Evolutionary conservation across 306 rosid species (phyloP).

Genomic region (Citrullus colocynthis): DNA sequence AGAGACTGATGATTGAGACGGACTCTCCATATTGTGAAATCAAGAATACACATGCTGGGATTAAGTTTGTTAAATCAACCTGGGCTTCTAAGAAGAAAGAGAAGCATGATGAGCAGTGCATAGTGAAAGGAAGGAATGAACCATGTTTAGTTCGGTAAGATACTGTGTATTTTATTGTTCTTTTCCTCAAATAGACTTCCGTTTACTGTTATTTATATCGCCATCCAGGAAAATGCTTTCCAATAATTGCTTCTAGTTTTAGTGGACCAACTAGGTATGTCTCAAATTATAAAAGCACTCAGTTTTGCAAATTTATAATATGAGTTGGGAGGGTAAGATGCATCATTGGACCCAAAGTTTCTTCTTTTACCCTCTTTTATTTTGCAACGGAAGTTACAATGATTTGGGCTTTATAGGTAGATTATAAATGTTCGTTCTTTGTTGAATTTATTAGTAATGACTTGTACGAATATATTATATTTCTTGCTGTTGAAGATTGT

Average conservation of each 20-base stretch:
- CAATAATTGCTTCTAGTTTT: neutral
- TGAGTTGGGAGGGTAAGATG: neutral
- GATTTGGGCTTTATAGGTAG: neutral
- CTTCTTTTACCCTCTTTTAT: neutral
- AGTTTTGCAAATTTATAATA: neutral
- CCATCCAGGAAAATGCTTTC: neutral
- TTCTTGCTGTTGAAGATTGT: neutral
- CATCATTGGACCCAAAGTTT: neutral
- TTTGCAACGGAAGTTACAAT: neutral
- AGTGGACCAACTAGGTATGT: neutral
- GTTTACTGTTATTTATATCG: neutral
- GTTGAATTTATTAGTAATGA: neutral
- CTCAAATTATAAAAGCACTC: neutral
- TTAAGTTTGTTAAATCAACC: slow-evolving; percentile 55
- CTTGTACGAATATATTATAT: neutral
- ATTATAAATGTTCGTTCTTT: neutral
- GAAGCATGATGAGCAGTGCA: slow-evolving; percentile 56
- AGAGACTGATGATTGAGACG: slow-evolving; percentile 88
- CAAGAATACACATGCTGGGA: slow-evolving; percentile 84
- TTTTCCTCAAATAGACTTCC: neutral
- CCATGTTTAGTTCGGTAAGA: slow-evolving; percentile 83
- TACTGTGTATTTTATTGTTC: neutral
- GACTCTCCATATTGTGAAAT: slow-evolving; percentile 95
- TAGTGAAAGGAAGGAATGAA: slow-evolving; percentile 88
- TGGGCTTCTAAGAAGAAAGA: slow-evolving; percentile 95